Evolutionary conservation across 2,329 filamentous ascomycete species (phyloP).

Genomic region (Xylariomycetidae sp.): DNA sequence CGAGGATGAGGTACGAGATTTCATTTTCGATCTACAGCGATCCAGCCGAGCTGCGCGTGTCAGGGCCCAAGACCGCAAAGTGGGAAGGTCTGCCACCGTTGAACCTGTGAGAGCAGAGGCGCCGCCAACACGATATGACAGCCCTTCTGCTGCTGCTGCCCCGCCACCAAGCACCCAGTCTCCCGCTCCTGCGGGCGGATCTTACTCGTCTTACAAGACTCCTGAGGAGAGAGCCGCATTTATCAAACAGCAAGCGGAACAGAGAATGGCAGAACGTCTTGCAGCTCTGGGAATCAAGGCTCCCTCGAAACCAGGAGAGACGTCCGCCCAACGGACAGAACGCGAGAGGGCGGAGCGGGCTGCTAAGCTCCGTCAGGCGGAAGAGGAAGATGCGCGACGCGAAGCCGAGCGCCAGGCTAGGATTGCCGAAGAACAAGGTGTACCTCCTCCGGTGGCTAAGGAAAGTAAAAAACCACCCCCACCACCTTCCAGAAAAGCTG

Average conservation of each 20-base stretch:
- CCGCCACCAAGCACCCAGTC: conserved; percentile 40
- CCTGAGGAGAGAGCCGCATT: conserved; percentile 92
- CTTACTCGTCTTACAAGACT: conserved; percentile 81
- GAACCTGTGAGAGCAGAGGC: conserved; percentile 42
- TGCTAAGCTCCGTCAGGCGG: conserved; percentile 80
- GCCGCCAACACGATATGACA: conserved; percentile 46
- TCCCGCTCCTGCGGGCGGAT: conserved; percentile 50
- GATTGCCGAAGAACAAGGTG: conserved; percentile 70
- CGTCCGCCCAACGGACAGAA: conserved; percentile 76
- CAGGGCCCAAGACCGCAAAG: conserved; percentile 51
- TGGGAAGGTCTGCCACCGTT: conserved; percentile 35
- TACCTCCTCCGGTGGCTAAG: conserved; percentile 54
- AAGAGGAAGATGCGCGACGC: conserved; percentile 87
- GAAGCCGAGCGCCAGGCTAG: conserved; percentile 83
- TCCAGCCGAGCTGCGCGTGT: conserved; percentile 74
- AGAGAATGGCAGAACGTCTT: conserved; percentile 92
- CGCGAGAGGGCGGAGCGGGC: conserved; percentile 84
- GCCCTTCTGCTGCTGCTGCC: conserved; percentile 47
- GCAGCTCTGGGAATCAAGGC: conserved; percentile 90
- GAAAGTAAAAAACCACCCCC: conserved; percentile 64
- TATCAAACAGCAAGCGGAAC: conserved; percentile 95
- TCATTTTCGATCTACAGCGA: conserved; percentile 93
- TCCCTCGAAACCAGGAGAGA: conserved; percentile 74
- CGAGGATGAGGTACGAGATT: conserved; percentile 94
- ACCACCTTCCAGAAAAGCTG: conserved; percentile 72